Conservation (phyloP, 352 stramenopile species). For the Phytophthora pseudosyringae region DNA sequence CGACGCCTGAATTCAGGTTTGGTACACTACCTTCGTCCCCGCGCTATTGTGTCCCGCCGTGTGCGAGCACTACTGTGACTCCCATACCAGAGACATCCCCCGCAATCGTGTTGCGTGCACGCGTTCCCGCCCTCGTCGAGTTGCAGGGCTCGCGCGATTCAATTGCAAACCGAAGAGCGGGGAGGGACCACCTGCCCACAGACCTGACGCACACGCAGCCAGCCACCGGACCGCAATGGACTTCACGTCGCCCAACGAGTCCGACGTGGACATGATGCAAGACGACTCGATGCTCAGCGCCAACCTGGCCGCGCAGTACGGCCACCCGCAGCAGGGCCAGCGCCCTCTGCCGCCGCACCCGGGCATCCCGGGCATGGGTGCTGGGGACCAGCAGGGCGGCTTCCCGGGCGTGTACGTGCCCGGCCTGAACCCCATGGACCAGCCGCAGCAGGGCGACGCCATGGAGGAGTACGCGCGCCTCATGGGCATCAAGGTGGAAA, state of each 20-base stretch:
- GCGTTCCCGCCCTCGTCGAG: constrained; percentile 19
- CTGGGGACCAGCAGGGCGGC: constrained; percentile 22
- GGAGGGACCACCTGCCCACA: constrained; percentile 14
- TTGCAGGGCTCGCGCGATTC: constrained; percentile 14
- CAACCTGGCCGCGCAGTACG: constrained; percentile 58
- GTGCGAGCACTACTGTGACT: too few relatives aligned
- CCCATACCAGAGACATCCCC: constrained; percentile 28
- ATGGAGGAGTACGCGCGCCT: constrained; percentile 85
- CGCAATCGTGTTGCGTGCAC: constrained; percentile 20
- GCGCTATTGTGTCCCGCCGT: constrained; percentile 17
- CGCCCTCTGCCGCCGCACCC: constrained; percentile 15
- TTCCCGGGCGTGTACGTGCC: constrained; percentile 64
- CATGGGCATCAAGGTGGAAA: constrained; percentile 88
- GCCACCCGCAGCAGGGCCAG: constrained; percentile 37
- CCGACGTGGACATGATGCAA: constrained; percentile 83
- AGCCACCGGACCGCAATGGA: constrained; percentile 46
- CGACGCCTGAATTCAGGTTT: not conserved
- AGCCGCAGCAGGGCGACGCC: constrained; percentile 49
- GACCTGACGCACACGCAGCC: not conserved
- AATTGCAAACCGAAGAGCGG: constrained; percentile 16
- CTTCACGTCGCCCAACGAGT: constrained; percentile 56
- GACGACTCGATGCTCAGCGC: constrained; percentile 63
- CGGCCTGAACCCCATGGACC: constrained; percentile 51
- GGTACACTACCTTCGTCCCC: not conserved
- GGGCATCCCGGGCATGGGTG: constrained; percentile 13